These are phyloP conservation scores for Colletotrichum sp. DNA, from an alignment of 2,329 filamentous ascomycete species.

Conservation along the genomic window DNA sequence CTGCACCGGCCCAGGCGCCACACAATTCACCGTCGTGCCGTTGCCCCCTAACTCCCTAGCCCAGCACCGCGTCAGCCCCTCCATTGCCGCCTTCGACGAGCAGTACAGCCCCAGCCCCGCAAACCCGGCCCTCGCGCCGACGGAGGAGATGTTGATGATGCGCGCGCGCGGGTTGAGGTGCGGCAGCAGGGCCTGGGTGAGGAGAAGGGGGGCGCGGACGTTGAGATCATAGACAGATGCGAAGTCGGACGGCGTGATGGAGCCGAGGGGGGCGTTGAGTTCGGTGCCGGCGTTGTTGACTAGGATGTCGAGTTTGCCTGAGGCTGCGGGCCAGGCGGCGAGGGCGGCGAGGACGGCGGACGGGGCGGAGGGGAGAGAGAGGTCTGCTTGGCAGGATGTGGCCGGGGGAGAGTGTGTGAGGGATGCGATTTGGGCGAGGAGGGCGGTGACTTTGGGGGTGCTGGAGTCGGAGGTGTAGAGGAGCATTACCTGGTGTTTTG, in stretches of 20 bases:
- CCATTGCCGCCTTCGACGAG: slow-evolving; percentile 64
- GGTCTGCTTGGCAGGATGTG: slow-evolving; percentile 25
- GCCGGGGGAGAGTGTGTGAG: neutral
- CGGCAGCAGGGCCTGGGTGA: slow-evolving; percentile 58
- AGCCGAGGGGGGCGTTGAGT: slow-evolving; percentile 37
- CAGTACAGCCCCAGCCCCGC: slow-evolving; percentile 54
- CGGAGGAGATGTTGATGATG: slow-evolving; percentile 65
- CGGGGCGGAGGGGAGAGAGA: slow-evolving; percentile 20
- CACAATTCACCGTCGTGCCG: slow-evolving; percentile 65
- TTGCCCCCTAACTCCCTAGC: slow-evolving; percentile 61
- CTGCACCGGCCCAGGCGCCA: slow-evolving; percentile 63
- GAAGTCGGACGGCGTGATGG: slow-evolving; percentile 55
- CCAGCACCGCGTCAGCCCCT: slow-evolving; percentile 63
- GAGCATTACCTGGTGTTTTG: slow-evolving; percentile 17
- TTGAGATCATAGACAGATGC: slow-evolving; percentile 62
- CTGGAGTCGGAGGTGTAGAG: slow-evolving; percentile 24
- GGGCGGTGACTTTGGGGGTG: neutral
- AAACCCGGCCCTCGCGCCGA: slow-evolving; percentile 54
- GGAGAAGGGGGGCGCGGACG: slow-evolving; percentile 56
- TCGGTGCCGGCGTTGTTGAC: slow-evolving; percentile 45
- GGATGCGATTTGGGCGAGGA: slow-evolving; percentile 19
- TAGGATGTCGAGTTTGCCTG: slow-evolving; percentile 33
- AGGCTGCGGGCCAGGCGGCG: slow-evolving; percentile 25
- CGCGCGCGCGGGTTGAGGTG: slow-evolving; percentile 51
- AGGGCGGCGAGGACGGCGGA: slow-evolving; percentile 36